phyloP scores from a whole-genome alignment of 2,329 filamentous ascomycete genomes.

The Rosellinia necatrix region DNA sequence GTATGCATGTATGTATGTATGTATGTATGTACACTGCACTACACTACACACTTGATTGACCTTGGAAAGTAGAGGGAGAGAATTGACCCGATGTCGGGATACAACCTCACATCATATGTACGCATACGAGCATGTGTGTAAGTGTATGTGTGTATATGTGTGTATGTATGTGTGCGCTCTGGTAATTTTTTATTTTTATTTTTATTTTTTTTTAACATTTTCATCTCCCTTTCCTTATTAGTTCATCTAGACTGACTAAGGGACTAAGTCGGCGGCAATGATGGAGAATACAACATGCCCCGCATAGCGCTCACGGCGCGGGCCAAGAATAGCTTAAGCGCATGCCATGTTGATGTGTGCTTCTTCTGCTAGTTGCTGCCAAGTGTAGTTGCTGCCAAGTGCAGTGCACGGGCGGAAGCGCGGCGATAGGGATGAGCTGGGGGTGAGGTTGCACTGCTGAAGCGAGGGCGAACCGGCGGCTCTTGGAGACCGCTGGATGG shows the following conservation, averaged over 20 bases:
- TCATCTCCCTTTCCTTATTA: too few relatives aligned
- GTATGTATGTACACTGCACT: too few relatives aligned
- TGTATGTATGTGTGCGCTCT: too few relatives aligned
- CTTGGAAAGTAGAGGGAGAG: neutral
- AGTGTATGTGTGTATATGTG: too few relatives aligned
- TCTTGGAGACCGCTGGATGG: conserved; percentile 26
- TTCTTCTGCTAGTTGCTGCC: too few relatives aligned
- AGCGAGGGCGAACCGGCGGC: conserved; percentile 29
- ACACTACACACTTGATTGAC: too few relatives aligned
- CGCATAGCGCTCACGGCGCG: conserved; percentile 18
- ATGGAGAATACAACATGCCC: neutral
- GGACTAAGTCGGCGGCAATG: too few relatives aligned
- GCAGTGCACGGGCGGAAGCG: conserved; percentile 11
- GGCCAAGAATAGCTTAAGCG: conserved; percentile 13
- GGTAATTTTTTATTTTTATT: too few relatives aligned
- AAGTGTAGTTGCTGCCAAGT: too few relatives aligned
- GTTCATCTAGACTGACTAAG: neutral
- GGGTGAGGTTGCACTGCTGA: conserved; percentile 26
- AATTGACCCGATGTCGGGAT: neutral
- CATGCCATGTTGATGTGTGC: neutral
- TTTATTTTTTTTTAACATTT: neutral
- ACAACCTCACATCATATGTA: neutral
- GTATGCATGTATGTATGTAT: too few relatives aligned
- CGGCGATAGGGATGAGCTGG: conserved; percentile 12
- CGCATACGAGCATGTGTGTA: too few relatives aligned